Percentiles rank a stretch among this genome's conserved stretches.
These are phyloP conservation scores for Moesziomyces sp. DNA, from an alignment of 1,284 basidiomycete genomes.

Conservation along the genomic window DNA sequence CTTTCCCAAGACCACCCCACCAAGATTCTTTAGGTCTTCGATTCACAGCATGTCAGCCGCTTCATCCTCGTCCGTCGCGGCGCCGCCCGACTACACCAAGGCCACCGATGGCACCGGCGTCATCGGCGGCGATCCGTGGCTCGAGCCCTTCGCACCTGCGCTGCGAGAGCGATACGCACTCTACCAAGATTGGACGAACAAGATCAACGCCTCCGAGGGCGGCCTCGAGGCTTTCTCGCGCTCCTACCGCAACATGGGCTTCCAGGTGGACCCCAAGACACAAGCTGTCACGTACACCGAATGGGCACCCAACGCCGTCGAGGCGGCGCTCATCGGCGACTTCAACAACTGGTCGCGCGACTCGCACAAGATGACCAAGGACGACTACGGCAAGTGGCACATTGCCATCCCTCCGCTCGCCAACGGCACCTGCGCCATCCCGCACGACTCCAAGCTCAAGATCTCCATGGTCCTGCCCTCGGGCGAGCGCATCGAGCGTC, in stretches of 20 bases:
- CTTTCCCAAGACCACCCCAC: no score
- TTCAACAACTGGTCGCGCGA: conserved; percentile 92
- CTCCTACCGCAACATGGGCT: conserved; percentile 86
- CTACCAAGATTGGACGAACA: conserved; percentile 52
- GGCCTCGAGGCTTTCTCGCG: conserved; percentile 89
- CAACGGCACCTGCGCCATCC: conserved; percentile 77
- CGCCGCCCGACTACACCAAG: conserved; percentile 51
- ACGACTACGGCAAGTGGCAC: conserved; percentile 93
- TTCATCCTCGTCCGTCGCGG: conserved; percentile 7
- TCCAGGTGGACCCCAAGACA: conserved; percentile 76
- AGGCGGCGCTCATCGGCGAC: conserved; percentile 89
- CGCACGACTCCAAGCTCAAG: conserved; percentile 94
- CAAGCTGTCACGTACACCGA: conserved; percentile 86
- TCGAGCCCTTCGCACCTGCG: conserved; percentile 59
- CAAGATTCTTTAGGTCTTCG: no score
- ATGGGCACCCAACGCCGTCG: conserved; percentile 90
- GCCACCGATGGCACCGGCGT: conserved; percentile 62
- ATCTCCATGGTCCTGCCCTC: conserved; percentile 74
- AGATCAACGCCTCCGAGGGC: conserved; percentile 55
- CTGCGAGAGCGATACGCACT: conserved; percentile 52
- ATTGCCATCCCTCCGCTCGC: conserved; percentile 78
- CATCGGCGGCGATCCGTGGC: conserved; percentile 61
- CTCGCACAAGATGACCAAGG: conserved; percentile 82
- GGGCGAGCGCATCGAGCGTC: conserved; percentile 84
- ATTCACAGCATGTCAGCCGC: conserved; percentile 20